Conservation (phyloP, 108 stramenopile species). For the Heterococcus sp. region DNA sequence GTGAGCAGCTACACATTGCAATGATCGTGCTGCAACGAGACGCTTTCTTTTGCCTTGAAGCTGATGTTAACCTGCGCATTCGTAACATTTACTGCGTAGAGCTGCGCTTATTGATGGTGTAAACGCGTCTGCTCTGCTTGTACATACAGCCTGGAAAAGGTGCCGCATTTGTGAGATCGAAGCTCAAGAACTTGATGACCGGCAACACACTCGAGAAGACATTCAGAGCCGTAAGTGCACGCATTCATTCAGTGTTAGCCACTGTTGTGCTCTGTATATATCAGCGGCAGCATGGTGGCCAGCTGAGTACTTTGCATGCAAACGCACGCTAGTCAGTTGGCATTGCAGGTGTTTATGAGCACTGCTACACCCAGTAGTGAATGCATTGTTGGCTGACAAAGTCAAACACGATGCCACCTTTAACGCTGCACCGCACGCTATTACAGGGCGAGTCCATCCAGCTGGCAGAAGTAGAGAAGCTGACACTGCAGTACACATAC, state of each 20-base stretch:
- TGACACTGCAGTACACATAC: slow-evolving; percentile 77
- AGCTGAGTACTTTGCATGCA: no score
- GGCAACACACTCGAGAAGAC: slow-evolving; percentile 89
- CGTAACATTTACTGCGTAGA: slow-evolving; percentile 73
- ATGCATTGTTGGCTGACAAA: no score
- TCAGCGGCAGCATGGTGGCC: no score
- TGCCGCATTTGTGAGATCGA: slow-evolving; percentile 58
- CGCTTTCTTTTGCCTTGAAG: background rate
- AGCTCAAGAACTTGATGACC: slow-evolving; percentile 86
- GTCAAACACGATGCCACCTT: no score
- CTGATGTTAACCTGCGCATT: no score
- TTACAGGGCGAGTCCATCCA: slow-evolving; percentile 54
- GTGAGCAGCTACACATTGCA: background rate
- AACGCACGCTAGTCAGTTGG: no score
- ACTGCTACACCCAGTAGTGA: no score
- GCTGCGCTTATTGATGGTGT: background rate
- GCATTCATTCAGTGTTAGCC: no score
- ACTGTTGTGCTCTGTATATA: no score
- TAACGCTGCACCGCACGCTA: background rate
- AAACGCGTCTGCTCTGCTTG: no score
- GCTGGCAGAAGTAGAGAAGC: slow-evolving; percentile 78
- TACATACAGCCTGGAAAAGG: slow-evolving; percentile 49
- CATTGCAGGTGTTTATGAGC: no score
- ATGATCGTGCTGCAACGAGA: slow-evolving; percentile 75
- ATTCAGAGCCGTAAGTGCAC: slow-evolving; percentile 68